Percentiles rank a stretch among this genome's conserved stretches.
These are phyloP conservation scores for Hibiscus tridactylites DNA, from an alignment of 345 rosid species.

Conservation along the genomic window DNA sequence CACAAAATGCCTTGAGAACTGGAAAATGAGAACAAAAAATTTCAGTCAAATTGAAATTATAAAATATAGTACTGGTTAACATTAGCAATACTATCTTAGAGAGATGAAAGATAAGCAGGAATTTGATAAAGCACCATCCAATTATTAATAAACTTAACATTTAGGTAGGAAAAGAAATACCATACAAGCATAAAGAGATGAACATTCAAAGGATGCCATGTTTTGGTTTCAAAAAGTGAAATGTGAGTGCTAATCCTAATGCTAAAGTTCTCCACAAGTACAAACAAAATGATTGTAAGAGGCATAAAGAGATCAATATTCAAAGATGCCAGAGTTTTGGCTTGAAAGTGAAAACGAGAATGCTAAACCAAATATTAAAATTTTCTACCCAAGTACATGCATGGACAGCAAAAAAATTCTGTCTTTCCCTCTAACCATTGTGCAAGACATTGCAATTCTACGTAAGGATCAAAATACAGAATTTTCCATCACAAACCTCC, in stretches of 20 bases:
- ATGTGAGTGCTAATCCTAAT: background rate
- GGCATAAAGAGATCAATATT: background rate
- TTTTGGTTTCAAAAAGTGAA: background rate
- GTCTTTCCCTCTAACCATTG: background rate
- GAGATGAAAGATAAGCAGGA: background rate
- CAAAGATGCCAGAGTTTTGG: background rate
- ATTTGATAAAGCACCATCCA: background rate
- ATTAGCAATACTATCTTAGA: background rate
- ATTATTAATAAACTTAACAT: background rate
- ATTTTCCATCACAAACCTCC: constrained; percentile 33
- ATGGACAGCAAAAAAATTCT: background rate
- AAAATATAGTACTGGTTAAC: background rate
- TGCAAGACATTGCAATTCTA: background rate
- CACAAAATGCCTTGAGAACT: constrained; percentile 77
- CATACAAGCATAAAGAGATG: background rate
- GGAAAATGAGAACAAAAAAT: constrained; percentile 17
- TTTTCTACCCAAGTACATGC: background rate
- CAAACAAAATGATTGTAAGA: background rate
- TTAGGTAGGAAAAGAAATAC: background rate
- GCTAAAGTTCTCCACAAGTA: background rate
- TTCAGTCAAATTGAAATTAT: background rate
- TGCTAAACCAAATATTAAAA: background rate
- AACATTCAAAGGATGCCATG: background rate
- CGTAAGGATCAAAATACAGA: background rate
- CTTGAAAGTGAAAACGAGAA: background rate